A percentile compares a stretch with the other conserved stretches of the same genome.
Evolutionary conservation across 345 rosid genomes (phyloP).

Genomic region (Carallia brachiata): DNA sequence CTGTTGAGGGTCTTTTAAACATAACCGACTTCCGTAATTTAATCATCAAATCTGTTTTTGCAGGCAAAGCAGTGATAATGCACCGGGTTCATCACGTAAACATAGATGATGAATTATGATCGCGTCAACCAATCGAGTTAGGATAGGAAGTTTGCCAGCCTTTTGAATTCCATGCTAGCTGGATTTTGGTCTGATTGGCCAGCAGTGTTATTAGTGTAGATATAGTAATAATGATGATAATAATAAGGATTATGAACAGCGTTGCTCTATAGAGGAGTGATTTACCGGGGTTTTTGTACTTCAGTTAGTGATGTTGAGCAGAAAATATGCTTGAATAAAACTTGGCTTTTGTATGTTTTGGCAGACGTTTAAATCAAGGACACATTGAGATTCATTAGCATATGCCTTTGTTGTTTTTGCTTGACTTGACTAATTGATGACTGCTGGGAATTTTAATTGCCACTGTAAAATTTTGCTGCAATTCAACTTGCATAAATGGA

Average conservation of each 20-base stretch:
- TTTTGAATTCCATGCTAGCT: not conserved
- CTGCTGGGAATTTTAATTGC: no score
- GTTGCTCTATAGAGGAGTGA: not conserved
- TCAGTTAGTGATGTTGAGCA: not conserved
- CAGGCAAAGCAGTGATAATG: conserved; percentile 11
- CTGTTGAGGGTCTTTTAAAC: not conserved
- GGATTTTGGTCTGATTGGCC: not conserved
- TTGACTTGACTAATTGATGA: no score
- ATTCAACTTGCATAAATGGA: no score
- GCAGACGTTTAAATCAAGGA: not conserved
- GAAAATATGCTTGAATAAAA: not conserved
- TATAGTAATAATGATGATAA: not conserved
- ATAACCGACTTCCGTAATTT: not conserved
- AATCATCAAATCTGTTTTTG: not conserved
- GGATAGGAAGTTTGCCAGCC: not conserved
- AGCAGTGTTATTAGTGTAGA: not conserved
- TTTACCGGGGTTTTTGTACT: not conserved
- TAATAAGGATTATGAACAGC: not conserved
- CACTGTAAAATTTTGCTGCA: no score
- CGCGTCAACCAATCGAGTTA: not conserved
- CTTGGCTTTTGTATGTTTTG: no score
- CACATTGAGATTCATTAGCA: no score
- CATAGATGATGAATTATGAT: not conserved
- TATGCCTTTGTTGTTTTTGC: no score
- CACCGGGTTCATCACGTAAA: not conserved